Conservation (phyloP, 768 basidiomycete species). For the Rubroboletus satanas region DNA sequence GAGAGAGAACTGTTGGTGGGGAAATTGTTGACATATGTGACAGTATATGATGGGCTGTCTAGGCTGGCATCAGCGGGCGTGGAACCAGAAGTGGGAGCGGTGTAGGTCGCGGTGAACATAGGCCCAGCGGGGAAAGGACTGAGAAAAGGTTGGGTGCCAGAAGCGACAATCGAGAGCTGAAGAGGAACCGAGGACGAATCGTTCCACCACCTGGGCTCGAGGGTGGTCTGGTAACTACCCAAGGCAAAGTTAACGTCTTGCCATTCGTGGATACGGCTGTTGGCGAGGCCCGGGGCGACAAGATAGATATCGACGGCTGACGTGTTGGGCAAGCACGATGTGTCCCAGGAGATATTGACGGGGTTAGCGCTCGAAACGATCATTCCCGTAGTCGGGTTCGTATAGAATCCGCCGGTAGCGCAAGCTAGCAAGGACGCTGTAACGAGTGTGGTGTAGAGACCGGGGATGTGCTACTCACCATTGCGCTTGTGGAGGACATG, state of each 20-base stretch:
- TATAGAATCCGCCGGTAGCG: conserved; percentile 58
- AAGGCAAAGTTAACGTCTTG: conserved; percentile 42
- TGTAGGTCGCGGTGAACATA: conserved; percentile 62
- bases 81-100: conserved; percentile 37
- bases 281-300: conserved; percentile 43
- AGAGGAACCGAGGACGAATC: conserved; percentile 44
- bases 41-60: conserved; percentile 25
- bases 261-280: conserved; percentile 56
- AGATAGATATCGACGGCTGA: conserved; percentile 64
- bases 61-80: conserved; percentile 41
- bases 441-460: background rate
- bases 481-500: conserved; percentile 23
- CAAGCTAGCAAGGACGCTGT: conserved; percentile 39
- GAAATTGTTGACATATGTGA: conserved; percentile 40
- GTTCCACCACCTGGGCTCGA: conserved; percentile 74
- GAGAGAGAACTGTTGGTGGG: conserved; percentile 35
- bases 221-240: conserved; percentile 46
- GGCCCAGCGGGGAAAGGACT: conserved; percentile 60
- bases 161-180: conserved; percentile 56
- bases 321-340: conserved; percentile 47
- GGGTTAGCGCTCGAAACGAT: conserved; percentile 45
- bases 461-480: conserved; percentile 11
- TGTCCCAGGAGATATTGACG: conserved; percentile 62
- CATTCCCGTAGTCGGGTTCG: conserved; percentile 45
- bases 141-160: conserved; percentile 48